Evolutionary conservation across 768 basidiomycete species (phyloP).

Genomic region (Ramaria sp.): DNA sequence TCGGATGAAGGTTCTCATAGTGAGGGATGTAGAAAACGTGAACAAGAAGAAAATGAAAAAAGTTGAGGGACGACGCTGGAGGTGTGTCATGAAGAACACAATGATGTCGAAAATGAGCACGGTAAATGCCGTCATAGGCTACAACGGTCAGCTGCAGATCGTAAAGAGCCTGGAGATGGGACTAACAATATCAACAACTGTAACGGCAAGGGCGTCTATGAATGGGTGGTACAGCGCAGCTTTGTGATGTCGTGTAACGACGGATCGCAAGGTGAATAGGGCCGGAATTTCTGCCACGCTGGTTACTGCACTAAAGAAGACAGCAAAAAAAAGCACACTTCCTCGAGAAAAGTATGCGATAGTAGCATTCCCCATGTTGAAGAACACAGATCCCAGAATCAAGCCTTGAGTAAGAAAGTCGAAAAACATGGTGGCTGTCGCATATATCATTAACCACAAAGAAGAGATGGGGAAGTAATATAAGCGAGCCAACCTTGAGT

Average conservation of each 20-base stretch:
- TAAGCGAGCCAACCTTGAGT: conserved; percentile 23
- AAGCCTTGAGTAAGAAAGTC: conserved; percentile 33
- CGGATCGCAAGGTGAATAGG: conserved; percentile 45
- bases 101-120: conserved; percentile 34
- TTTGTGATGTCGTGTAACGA: conserved; percentile 43
- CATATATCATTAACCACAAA: conserved; percentile 13
- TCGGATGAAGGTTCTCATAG: conserved; percentile 81
- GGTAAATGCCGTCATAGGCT: conserved; percentile 40
- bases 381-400: conserved; percentile 57
- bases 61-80: conserved; percentile 27
- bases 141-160: not conserved
- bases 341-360: conserved; percentile 65
- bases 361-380: conserved; percentile 41
- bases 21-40: conserved; percentile 40
- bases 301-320: conserved; percentile 45
- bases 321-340: conserved; percentile 66
- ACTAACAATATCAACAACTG: conserved; percentile 40
- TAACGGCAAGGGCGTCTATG: conserved; percentile 45
- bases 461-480: conserved; percentile 20
- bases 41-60: conserved; percentile 62
- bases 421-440: conserved; percentile 31
- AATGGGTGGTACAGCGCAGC: conserved; percentile 60
- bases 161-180: not conserved
- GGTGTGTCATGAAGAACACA: conserved; percentile 50
- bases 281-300: conserved; percentile 54